These are phyloP conservation scores for Phytopythium montanum DNA, from an alignment of 352 stramenopile genomes.

Conservation along the genomic window DNA sequence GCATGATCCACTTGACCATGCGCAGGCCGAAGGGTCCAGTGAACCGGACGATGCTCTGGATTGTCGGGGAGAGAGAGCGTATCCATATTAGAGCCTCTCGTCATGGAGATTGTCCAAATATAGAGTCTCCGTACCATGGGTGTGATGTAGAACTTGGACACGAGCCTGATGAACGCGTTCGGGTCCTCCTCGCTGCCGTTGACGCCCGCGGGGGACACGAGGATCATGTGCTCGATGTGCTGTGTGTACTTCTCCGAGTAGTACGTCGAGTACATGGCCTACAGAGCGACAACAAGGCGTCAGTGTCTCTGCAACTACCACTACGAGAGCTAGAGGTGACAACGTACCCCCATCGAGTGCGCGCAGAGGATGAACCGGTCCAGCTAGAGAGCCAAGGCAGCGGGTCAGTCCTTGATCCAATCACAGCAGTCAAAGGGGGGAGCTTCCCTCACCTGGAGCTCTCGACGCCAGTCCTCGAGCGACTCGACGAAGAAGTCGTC, in stretches of 20 bases:
- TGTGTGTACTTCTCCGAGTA: constrained; percentile 70
- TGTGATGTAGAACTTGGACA: constrained; percentile 47
- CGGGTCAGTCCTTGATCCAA: background rate
- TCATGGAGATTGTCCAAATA: background rate
- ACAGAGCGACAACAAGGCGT: background rate
- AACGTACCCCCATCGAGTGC: constrained; percentile 78
- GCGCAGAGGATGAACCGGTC: constrained; percentile 74
- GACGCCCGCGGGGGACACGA: constrained; percentile 72
- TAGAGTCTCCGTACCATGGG: constrained; percentile 54
- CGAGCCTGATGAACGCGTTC: constrained; percentile 36
- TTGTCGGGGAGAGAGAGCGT: background rate
- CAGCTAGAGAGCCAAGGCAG: constrained; percentile 22
- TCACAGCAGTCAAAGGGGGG: too few species aligned
- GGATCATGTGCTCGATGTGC: constrained; percentile 68
- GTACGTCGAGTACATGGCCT: constrained; percentile 80
- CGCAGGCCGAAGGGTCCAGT: constrained; percentile 50
- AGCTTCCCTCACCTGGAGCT: constrained; percentile 24
- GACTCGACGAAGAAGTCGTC: constrained; percentile 83
- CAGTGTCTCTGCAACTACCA: background rate
- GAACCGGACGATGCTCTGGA: constrained; percentile 58
- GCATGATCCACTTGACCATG: constrained; percentile 57
- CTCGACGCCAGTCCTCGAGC: constrained; percentile 67
- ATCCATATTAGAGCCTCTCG: background rate
- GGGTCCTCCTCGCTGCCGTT: constrained; percentile 40
- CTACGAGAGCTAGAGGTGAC: too few species aligned